These are phyloP conservation scores for Cucurbita maxima DNA, from an alignment of 306 rosid genomes.

Conservation along the genomic window DNA sequence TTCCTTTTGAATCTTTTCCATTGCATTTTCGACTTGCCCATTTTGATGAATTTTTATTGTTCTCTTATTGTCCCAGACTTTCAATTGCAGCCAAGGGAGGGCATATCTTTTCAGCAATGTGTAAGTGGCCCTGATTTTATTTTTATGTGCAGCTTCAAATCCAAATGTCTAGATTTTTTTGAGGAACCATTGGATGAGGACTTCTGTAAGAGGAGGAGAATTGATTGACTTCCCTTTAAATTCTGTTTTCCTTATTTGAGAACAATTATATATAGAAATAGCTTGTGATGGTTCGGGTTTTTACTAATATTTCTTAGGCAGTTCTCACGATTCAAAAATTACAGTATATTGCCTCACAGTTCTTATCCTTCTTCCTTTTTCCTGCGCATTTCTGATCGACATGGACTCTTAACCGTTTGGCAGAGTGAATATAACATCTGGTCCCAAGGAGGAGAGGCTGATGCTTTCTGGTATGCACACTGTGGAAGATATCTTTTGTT, in stretches of 20 bases:
- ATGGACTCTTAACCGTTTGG: neutral
- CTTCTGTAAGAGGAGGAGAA: neutral
- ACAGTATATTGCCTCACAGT: neutral
- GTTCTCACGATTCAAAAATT: too few species aligned
- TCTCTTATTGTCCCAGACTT: slow-evolving; percentile 34
- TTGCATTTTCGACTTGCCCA: neutral
- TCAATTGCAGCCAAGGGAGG: slow-evolving; percentile 62
- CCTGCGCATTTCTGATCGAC: neutral
- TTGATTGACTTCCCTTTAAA: neutral
- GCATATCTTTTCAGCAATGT: slow-evolving; percentile 76
- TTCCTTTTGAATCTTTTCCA: neutral
- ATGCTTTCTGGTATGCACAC: slow-evolving; percentile 83
- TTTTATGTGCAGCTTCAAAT: neutral
- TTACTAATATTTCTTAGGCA: neutral
- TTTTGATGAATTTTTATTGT: slow-evolving; percentile 22
- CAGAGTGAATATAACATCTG: slow-evolving; percentile 63
- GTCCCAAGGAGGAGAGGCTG: slow-evolving; percentile 46
- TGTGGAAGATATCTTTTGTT: slow-evolving; percentile 75
- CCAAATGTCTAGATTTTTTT: neutral
- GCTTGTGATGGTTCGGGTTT: neutral
- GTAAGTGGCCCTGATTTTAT: slow-evolving; percentile 32
- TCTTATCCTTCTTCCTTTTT: neutral
- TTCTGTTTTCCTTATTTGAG: neutral
- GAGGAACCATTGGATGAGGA: neutral
- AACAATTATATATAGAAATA: neutral